Evolutionary conservation across 2,329 filamentous ascomycete species (phyloP), one percentile per base, ranked within the genome.

Genomic region (Ceratocystis lukuohia): DNA sequence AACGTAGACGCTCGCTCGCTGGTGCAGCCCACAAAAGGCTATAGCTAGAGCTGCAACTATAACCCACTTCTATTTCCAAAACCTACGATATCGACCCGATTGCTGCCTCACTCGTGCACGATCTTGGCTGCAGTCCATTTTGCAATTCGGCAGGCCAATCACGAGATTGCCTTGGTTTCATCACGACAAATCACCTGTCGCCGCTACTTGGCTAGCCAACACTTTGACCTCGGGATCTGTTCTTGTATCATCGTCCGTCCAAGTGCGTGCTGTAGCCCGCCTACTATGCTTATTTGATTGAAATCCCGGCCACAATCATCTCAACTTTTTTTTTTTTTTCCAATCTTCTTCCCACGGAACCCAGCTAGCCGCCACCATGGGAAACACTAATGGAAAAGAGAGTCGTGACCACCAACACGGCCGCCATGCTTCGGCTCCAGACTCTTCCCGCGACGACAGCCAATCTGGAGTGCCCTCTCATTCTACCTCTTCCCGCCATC

Each of bases 381-480:
- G 76, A 59, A 77, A 77, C 67, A 73, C 73, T 33, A 77, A 71
- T 67, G 74, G 76, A 30, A 78, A 75, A 68, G 76, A 77, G 69
- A 74, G 76, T 50, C 76, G 76, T 62, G 69, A 71, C 65, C 69
- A 62, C 46, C 37, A 41, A 41, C 50, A 63, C 53, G 45, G 68
- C 44, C 56, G 59, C n/a, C 33, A 56, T 67, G 33, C 50, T 6
- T 63, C 62, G 37, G 61, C 41, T 22, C 61, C 20, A 45, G 57
- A 37, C 50, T 48, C 46, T 53, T 33, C 20, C 53, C 22, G 25
- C 28, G 48, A 61, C 61, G 33, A 41, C 15, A 17, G 17, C 22
- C 48, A 28, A 74, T 74, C 62, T 68, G 72, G 33, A 78, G 77
- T 22, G 70, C 82, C 6, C 71, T 74, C 8, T 71, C 77, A 33